Conservation (phyloP, 768 basidiomycete genomes). For the Rhodotorula diobovata region DNA sequence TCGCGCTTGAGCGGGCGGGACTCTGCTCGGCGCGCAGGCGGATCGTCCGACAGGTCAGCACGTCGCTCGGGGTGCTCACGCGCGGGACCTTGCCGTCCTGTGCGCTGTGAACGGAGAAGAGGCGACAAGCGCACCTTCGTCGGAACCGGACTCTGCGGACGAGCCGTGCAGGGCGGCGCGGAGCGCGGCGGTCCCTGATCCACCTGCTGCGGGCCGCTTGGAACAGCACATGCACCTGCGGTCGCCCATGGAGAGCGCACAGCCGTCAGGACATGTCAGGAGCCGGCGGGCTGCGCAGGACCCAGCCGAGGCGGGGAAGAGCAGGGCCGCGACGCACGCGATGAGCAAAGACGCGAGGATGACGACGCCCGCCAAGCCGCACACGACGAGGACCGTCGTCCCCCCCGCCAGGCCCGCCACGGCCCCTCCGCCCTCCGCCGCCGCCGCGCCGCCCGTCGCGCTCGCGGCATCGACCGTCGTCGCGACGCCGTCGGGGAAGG, state of each 20-base stretch:
- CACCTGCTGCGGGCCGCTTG: conserved; percentile 37
- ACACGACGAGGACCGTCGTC: neutral
- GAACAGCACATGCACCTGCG: conserved; percentile 49
- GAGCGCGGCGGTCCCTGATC: too few relatives aligned
- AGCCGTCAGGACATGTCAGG: too few relatives aligned
- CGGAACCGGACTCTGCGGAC: too few relatives aligned
- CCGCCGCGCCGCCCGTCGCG: neutral
- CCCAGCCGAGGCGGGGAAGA: too few relatives aligned
- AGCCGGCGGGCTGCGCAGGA: too few relatives aligned
- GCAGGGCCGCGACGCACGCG: neutral
- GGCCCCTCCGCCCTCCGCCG: neutral
- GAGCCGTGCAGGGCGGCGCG: neutral
- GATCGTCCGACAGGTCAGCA: too few relatives aligned
- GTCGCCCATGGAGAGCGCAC: too few relatives aligned
- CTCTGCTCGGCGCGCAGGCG: neutral
- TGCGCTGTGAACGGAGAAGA: too few relatives aligned
- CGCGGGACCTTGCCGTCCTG: too few relatives aligned
- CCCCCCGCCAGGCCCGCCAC: neutral
- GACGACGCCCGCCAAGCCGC: neutral
- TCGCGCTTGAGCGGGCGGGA: neutral
- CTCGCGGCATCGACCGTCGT: neutral
- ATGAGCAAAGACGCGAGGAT: conserved; percentile 2
- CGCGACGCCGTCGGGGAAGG: neutral
- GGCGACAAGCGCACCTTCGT: neutral
- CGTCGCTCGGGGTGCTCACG: too few relatives aligned